Evolutionary conservation across 176 grass and related monocot species (phyloP).

Genomic region (Eremochloa ophiuroides): DNA sequence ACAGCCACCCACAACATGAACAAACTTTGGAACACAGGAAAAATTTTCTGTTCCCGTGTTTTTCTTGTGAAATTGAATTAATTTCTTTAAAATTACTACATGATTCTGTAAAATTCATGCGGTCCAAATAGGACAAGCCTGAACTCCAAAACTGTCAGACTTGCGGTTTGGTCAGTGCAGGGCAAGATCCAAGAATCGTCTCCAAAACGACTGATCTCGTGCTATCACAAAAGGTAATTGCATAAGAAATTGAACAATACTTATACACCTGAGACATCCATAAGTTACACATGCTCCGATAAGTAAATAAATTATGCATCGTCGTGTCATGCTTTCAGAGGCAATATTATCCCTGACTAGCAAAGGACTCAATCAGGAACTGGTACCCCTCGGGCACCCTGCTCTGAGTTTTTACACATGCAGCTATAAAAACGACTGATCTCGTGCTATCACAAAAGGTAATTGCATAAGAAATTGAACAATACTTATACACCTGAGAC

Average conservation of each 20-base stretch:
- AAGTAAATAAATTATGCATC: constrained; percentile 17
- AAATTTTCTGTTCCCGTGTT: too few relatives aligned
- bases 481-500: constrained; percentile 12
- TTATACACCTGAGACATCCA: constrained; percentile 2
- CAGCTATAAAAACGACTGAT: constrained; percentile 30
- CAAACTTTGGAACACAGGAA: too few relatives aligned
- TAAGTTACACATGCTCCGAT: constrained; percentile 21
- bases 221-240: background rate
- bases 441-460: background rate
- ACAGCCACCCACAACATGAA: too few relatives aligned
- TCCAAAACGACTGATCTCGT: background rate
- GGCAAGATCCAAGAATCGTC: background rate
- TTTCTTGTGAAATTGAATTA: too few relatives aligned
- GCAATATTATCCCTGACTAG: constrained; percentile 37
- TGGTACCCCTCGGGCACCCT: constrained; percentile 75
- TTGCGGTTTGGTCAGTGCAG: background rate
- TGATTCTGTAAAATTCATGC: too few relatives aligned
- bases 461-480: constrained; percentile 26
- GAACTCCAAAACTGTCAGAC: too few relatives aligned
- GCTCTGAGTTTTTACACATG: constrained; percentile 54
- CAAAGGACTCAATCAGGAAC: constrained; percentile 83
- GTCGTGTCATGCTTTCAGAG: background rate
- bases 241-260: constrained; percentile 12
- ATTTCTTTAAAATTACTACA: too few relatives aligned
- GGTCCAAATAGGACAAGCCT: too few relatives aligned